Base-by-base conservation (phyloP, 306 rosid species). In the Ziziphus jujuba region DNA sequence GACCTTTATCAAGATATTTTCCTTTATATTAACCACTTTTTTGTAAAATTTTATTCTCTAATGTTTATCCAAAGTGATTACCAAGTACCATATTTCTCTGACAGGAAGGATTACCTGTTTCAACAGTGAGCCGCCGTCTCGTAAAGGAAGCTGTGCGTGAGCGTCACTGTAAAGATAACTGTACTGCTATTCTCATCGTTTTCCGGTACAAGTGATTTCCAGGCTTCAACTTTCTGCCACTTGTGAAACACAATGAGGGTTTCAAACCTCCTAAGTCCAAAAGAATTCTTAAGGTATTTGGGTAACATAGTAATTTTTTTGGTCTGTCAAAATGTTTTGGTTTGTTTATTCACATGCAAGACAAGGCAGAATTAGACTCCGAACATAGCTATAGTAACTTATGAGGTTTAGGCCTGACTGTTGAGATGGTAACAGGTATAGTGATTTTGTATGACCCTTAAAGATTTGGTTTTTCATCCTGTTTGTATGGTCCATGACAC, bases 161-260 rank as follows among this genome's bases (percentile, higher is more conserved):
- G 73, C 82, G 97, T 55, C 84, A 75, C 75, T 91, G 97, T 75
- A 91, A 86, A 82, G 97, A 91, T 75, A 91, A 91, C 79, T 91
- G 96, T 78, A 84, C 91, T 21, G 97, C 93, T 63, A 80, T 88
- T 64, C 65, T 91, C 48, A 81, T 88, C 47, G 85, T 69, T 47
- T 88, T 88, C 82, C 79, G 72, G 88, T 85, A 34, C 75, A 81
- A 60, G 49, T 83, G 60, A 66, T 68, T n/a, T 68, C 14, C 8
- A 10, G 59, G 59, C 62, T 11, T 66, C 48, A 58, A 57, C 28
- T 34, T 20, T 59, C 44, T 53, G 59, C 67, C 54, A 17, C 36
- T 43, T 3, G 36, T 68, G 24, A 51, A 52, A 24, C 28, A 25
- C 20, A 0, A 49, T n/a, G 48, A 59, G 33, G 62, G 21, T 57